phyloP scores from a whole-genome alignment of 805 yeast species.

The Saccharomyces kudriavzevii region DNA sequence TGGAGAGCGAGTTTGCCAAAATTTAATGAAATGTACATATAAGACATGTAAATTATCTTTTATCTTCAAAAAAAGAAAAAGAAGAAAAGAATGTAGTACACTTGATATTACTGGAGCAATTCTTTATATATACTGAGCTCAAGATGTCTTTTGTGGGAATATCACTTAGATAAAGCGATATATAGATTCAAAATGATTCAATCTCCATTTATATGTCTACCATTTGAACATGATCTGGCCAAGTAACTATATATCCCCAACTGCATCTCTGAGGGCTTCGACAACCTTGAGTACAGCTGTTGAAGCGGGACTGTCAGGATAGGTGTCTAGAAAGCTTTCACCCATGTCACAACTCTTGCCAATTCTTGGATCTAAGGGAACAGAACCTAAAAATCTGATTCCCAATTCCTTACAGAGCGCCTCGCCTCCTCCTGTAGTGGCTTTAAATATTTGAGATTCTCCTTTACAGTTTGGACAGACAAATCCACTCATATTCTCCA shows the following conservation, averaged over 20 bases:
- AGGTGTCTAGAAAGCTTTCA: constrained; percentile 67
- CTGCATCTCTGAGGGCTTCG: constrained; percentile 53
- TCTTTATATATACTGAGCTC: neutral
- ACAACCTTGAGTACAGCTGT: constrained; percentile 79
- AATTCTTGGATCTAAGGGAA: constrained; percentile 92
- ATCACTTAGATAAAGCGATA: neutral
- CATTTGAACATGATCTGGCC: constrained; percentile 12
- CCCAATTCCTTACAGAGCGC: constrained; percentile 70
- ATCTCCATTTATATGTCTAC: neutral
- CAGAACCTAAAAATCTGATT: constrained; percentile 79
- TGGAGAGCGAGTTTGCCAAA: constrained; percentile 17
- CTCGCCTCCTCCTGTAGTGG: constrained; percentile 96
- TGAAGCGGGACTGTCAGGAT: constrained; percentile 91
- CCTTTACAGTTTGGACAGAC: constrained; percentile 94
- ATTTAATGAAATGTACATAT: neutral
- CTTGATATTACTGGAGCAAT: neutral
- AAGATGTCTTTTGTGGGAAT: neutral
- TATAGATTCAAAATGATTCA: neutral
- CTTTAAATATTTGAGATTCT: constrained; percentile 79
- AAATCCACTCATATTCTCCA: constrained; percentile 97
- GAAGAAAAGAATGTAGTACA: neutral
- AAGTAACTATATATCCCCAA: constrained; percentile 30
- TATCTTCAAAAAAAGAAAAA: neutral
- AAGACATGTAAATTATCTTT: neutral
- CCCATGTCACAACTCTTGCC: constrained; percentile 87